Percentiles rank a stretch among this genome's conserved stretches.
These are phyloP conservation scores for Alternaria gaisen DNA, from an alignment of 2,329 filamentous ascomycete genomes.

Conservation along the genomic window DNA sequence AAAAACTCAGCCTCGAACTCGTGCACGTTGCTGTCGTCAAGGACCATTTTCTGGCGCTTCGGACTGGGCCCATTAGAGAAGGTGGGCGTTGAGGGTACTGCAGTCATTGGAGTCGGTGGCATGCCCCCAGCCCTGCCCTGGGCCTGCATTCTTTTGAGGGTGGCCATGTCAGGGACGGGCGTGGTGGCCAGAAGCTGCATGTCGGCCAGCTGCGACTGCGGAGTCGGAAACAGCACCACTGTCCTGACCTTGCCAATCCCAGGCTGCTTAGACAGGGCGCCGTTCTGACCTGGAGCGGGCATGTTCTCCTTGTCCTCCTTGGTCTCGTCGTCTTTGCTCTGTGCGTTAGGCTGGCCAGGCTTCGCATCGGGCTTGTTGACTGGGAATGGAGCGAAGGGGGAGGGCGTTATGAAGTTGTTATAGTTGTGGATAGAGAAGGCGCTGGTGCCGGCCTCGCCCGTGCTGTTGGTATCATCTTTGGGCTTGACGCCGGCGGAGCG, in stretches of 20 bases:
- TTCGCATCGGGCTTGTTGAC: constrained; percentile 39
- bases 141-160: constrained; percentile 59
- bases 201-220: constrained; percentile 77
- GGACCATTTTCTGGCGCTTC: constrained; percentile 76
- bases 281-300: constrained; percentile 61
- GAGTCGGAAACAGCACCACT: constrained; percentile 84
- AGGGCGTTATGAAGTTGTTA: constrained; percentile 89
- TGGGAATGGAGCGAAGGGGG: constrained; percentile 79
- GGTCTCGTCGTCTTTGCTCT: constrained; percentile 29
- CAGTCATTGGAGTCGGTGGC: constrained; percentile 71
- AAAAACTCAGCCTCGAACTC: constrained; percentile 80
- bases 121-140: constrained; percentile 60
- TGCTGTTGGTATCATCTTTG: constrained; percentile 57
- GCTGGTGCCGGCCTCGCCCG: constrained; percentile 67
- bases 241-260: constrained; percentile 70
- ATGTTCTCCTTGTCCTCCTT: constrained; percentile 66
- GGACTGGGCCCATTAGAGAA: constrained; percentile 70
- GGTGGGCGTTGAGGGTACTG: constrained; percentile 64
- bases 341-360: constrained; percentile 32
- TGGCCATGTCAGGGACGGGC: constrained; percentile 62
- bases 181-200: constrained; percentile 79
- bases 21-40: constrained; percentile 77
- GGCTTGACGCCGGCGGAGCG: constrained; percentile 70
- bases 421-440: constrained; percentile 92
- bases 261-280: constrained; percentile 56